Evolutionary conservation across 2,329 filamentous ascomycete genomes (phyloP), one percentile per base, ranked within the genome.

Genomic region (Pseudopithomyces maydicus): DNA sequence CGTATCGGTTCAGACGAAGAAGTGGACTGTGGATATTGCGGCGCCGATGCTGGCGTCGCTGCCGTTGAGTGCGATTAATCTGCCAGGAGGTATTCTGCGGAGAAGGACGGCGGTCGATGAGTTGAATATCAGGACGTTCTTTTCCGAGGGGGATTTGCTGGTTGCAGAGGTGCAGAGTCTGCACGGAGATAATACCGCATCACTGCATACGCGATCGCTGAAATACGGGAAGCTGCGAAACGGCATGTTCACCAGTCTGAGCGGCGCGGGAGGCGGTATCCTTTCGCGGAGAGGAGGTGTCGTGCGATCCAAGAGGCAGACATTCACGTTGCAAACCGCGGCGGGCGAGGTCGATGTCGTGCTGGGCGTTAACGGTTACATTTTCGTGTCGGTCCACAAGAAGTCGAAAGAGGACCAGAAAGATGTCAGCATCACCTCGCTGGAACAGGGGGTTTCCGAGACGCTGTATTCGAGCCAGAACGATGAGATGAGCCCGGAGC

Each of bases 141-240:
- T 99, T 79, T 88, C 90, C 53, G 95, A 99, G 77, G 95, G 95
- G 12, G 95, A 99, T 74, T 80, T 99, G 51, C 81, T 99, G 15
- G 91, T 98, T 17, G 95, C 95, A 1, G 95, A 99, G 79, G 95
- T 99, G 53, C 95, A 99, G 82, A 86, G 87, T 66, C 82, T 99
- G 53, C 91, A 92, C 74, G 84, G 87, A 56, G 94, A 98, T 77
- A 94, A 93, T 56, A 89, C 87, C 1, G 93, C 95, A 0, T 89
- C 88, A 56, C 81, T 99, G 71, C 95, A 99, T 79, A 98, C 95
- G 8, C 87, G 95, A 58, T 90, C 87, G 63, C 79, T 98, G 71
- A 93, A 94, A 74, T 99, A 98, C 78, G 95, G 95, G 43, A 99
- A 99, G 80, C 81, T 99, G 69, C 83, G 94, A 50, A 99, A 99